Conservation (phyloP, 116 monocot species). For the Phalaenopsis hybrid region DNA sequence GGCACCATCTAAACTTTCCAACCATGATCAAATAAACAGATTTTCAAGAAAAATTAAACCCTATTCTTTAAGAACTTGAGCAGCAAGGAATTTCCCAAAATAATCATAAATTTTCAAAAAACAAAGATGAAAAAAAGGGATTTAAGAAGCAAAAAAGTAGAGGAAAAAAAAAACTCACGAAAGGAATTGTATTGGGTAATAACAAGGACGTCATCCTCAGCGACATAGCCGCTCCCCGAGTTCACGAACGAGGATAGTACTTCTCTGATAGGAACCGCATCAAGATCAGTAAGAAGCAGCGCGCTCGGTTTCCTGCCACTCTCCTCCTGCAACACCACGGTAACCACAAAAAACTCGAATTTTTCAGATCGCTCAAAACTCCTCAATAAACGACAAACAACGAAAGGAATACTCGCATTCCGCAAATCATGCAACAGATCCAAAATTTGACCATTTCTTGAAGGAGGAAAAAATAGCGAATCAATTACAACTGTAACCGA, state of each 20-base stretch:
- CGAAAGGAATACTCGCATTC: neutral
- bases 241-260: slow-evolving; percentile 6
- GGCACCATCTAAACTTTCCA: no score
- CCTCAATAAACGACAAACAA: neutral
- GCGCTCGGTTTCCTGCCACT: neutral
- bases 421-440: neutral
- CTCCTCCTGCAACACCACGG: neutral
- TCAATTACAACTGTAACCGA: neutral
- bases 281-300: neutral
- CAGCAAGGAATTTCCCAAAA: neutral
- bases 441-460: neutral
- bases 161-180: neutral
- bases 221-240: neutral
- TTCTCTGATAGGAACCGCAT: neutral
- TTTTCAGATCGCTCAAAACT: neutral
- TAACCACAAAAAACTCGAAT: neutral
- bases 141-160: neutral
- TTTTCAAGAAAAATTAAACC: no score
- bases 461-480: neutral
- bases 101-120: neutral
- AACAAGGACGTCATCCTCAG: slow-evolving; percentile 4
- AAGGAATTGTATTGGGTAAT: neutral
- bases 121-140: neutral
- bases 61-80: no score
- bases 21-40: no score